These are phyloP conservation scores for Phialophora verrucosa DNA, from an alignment of 2,329 filamentous ascomycete genomes.

Conservation along the genomic window DNA sequence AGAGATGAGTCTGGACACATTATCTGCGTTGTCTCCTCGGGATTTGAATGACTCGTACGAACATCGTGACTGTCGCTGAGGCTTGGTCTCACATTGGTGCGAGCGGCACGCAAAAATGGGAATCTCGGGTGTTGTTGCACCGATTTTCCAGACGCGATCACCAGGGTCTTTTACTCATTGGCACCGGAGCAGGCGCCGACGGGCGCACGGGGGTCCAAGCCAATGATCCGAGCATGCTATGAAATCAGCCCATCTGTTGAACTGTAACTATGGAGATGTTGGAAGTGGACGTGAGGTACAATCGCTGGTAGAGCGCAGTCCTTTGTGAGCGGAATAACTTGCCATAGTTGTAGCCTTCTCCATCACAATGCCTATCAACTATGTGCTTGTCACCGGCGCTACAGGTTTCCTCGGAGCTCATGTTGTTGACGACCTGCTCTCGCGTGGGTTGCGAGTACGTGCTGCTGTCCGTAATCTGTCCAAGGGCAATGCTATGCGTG, in stretches of 20 bases:
- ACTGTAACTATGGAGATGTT: not conserved
- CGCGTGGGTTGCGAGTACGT: conserved; percentile 32
- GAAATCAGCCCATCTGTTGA: not conserved
- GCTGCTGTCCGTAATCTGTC: conserved; percentile 27
- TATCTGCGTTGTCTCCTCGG: not conserved
- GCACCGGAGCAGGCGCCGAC: not conserved
- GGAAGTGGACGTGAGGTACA: not conserved
- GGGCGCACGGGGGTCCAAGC: not conserved
- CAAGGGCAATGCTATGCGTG: conserved; percentile 29
- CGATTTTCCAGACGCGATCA: not conserved
- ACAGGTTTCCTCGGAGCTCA: not conserved
- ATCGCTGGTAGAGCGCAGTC: not conserved
- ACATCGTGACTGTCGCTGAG: too few relatives aligned
- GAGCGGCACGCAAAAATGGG: not conserved
- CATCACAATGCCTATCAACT: not conserved
- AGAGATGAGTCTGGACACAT: not conserved
- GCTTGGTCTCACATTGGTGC: too few relatives aligned
- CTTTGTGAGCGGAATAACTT: not conserved
- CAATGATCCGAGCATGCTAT: not conserved
- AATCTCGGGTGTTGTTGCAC: not conserved
- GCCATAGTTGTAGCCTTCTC: not conserved
- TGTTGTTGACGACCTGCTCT: conserved; percentile 21
- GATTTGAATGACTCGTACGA: too few relatives aligned
- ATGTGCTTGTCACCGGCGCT: not conserved
- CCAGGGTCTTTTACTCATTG: not conserved